Base-by-base conservation (phyloP, 2,329 filamentous ascomycete species). In the Onygena corvina region DNA sequence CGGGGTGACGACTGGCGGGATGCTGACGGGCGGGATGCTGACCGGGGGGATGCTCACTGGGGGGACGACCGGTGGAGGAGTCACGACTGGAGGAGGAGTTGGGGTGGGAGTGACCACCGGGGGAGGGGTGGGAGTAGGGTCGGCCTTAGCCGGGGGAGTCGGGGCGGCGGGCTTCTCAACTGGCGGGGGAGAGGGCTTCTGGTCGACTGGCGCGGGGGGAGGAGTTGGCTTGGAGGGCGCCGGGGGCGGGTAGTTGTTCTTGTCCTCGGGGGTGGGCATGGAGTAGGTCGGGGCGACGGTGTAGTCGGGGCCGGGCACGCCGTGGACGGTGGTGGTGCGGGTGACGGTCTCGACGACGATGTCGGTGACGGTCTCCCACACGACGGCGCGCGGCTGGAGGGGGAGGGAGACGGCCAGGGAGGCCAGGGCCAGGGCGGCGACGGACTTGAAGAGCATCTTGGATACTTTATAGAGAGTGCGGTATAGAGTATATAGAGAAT, bases 281-380 rank as follows among this genome's bases (percentile, higher is more conserved):
- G 73, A 53, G 11, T 60, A 57, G 33, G 61, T 62, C 23, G 64
- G 65, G 44, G 59, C 57, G 38, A 66, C 69, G 12, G 72, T 71
- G 51, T 67, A 64, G 47, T 70, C 63, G 25, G 76, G 71, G 46
- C 49, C 52, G 20, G 76, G 71, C 18, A 70, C 70, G 57, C 77
- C 80, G 48, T 64, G 69, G 14, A 68, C 63, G 30, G 64, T 65
- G 31, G 64, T 61, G 20, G 67, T 64, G 20, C 64, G 63, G 27
- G 64, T 60, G 49, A 67, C 61, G 27, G 60, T 63, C 51, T 59
- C 56, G 21, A 62, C 55, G 4, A 61, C 55, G 2, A 60, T 52
- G 27, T 57, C 59, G 1, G 56, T 53, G 16, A 49, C 51, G 25
- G 51, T 51, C 16, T 57, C 49, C 46, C 54, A 56, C 42, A 56